Evolutionary conservation across 306 rosid species (phyloP), one percentile per base, ranked within the genome.

Genomic region (Inga oerstediana): DNA sequence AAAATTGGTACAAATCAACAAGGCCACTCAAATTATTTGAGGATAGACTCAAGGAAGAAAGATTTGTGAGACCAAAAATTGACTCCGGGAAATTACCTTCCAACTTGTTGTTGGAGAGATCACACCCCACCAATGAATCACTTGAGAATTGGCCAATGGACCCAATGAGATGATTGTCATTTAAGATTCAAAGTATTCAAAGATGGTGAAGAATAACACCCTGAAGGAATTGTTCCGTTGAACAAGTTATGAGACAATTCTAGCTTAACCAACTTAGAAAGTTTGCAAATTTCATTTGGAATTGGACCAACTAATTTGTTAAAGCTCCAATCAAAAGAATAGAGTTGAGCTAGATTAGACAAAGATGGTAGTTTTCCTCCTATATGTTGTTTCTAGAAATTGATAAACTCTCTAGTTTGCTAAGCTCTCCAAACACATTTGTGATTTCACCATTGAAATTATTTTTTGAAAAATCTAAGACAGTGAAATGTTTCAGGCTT

Each of bases 21-120:
- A 0, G 7, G 13, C 83, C 86, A 79, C 78, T 68, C 43, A 79
- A 79, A 41, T 79, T 73, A 44, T 83, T 86, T 19, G 59, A 71
- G 8, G 56, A 39, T 24, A 86, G 27, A 3, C 1, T 0, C 9
- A 81, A 54, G 3, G 0, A 0, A 2, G 39, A 20, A 43, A 85
- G 85, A 56, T 48, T 71, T 30, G 24, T 20, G 7, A 69, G 80
- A 12, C 13, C 13, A 62, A 61, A 85, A 16, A 81, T 34, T 10
- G 83, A 54, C 1, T 54, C 64, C 3, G 19, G 77, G 7, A 79
- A 54, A 69, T 54, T 54, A 3, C 83, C 85, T 30, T 72, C 20
- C 1, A 85, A 45, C 39, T 49, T 49, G 4, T 30, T 64, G 17
- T 24, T 24, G 16, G 68, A 62, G 14, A 59, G 6, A 22, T 62